Evolutionary conservation across 768 basidiomycete species (phyloP).

Genomic region (Lentinus brumalis): DNA sequence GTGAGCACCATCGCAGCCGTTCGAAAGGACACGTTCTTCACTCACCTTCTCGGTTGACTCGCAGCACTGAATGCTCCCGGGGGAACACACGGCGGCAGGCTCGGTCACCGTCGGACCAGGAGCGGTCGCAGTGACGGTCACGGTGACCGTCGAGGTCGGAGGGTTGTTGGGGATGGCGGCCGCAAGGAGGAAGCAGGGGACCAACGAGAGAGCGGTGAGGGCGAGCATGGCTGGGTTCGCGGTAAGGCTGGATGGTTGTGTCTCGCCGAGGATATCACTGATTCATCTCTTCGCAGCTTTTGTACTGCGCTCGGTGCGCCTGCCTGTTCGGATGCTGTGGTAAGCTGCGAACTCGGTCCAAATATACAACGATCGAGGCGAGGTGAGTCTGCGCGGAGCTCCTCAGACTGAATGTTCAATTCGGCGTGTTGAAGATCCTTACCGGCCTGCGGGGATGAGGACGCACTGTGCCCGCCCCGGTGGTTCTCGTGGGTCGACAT

Average conservation of each 20-base stretch:
- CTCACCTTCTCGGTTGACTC: conserved; percentile 2
- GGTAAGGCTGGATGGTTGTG: background rate
- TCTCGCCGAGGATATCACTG: background rate
- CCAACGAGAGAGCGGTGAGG: background rate
- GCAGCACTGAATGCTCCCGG: conserved; percentile 12
- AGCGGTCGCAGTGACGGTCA: background rate
- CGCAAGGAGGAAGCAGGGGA: background rate
- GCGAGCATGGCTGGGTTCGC: background rate
- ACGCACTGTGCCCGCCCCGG: no score
- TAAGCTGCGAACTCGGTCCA: no score
- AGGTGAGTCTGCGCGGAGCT: no score
- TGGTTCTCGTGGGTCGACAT: no score
- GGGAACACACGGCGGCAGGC: conserved; percentile 8
- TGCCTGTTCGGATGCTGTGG: no score
- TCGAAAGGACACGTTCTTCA: background rate
- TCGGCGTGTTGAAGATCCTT: no score
- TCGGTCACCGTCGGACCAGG: conserved; percentile 5
- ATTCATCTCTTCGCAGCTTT: background rate
- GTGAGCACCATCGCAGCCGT: background rate
- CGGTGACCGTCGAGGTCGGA: background rate
- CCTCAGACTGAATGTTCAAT: no score
- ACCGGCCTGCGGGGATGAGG: no score
- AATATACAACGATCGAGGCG: no score
- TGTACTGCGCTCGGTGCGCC: background rate
- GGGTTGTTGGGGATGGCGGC: background rate